Base-by-base conservation (phyloP, 805 yeast species). In the Jamesozyma gamospora region DNA sequence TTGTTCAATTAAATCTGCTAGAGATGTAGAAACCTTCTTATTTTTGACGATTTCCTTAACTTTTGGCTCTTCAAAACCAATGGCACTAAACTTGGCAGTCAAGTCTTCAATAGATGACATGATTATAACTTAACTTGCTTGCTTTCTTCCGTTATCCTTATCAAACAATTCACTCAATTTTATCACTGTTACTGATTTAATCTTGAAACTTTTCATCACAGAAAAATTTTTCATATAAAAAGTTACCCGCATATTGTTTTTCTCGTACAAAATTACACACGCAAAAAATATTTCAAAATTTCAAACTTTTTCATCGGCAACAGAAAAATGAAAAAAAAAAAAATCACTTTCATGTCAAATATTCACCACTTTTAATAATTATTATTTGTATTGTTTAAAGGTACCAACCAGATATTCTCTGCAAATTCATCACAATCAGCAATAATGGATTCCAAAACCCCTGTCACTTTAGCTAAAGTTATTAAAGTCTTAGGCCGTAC, bases 401-500 rank as follows among this genome's bases (percentile, higher is more conserved):
- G 8, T 6, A 21, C 24, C 24, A 21, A 21, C 32, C 32, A 29
- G 32, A 29, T 29, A 14, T n/a, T 29, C 10, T 29, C 32, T 29
- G 32, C 32, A 29, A 14, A 29, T 16, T 16, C n/a, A n/a, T 16
- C n/a, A 29, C 32, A n/a, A 29, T n/a, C 32, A n/a, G 15, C 36
- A 45, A 54, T 41, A 40, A 58, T 60, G 65, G 65, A 61, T 53
- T 50, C 71, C 64, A 67, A 79, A 73, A 79, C 85, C 72, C 95
- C 95, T 69, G 96, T 90, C 66, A 92, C 95, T 77, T 85, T 90
- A 74, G 98, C 97, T 70, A 90, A 90, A 80, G 98, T 90, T 69
- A 86, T 86, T 75, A 92, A 90, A 79, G 97, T 90, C 71, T 80
- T 90, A 74, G 97, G 97, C 72, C 90, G 98, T 77, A 90, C 98